phyloP scores from a whole-genome alignment of 345 rosid species.

The Microcos paniculata region DNA sequence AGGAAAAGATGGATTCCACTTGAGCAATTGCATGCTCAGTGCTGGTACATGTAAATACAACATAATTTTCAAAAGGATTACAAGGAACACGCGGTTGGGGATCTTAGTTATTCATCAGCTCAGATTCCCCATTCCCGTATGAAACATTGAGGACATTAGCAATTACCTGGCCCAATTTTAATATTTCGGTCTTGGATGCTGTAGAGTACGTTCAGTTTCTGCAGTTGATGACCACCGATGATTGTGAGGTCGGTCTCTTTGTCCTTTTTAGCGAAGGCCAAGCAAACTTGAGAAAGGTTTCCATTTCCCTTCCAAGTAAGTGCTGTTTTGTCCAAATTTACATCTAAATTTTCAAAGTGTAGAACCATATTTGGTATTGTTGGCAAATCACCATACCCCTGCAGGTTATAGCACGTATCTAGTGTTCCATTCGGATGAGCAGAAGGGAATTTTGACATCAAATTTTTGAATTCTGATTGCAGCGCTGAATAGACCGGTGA shows the following conservation, averaged over 20 bases:
- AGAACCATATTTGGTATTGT: slow-evolving; percentile 21
- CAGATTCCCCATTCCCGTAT: neutral
- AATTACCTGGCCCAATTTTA: slow-evolving; percentile 21
- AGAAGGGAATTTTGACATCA: slow-evolving; percentile 13
- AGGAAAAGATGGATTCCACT: neutral
- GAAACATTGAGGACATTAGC: neutral
- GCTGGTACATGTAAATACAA: neutral
- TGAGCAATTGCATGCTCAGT: neutral
- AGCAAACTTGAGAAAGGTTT: slow-evolving; percentile 24
- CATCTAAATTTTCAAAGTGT: slow-evolving; percentile 26
- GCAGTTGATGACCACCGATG: slow-evolving; percentile 30
- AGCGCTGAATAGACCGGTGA: slow-evolving; percentile 13
- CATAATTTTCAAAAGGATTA: neutral
- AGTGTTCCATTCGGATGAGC: neutral
- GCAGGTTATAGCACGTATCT: slow-evolving; percentile 31
- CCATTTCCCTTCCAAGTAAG: slow-evolving; percentile 12
- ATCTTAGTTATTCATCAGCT: neutral
- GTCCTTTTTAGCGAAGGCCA: slow-evolving; percentile 23
- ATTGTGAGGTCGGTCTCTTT: slow-evolving; percentile 6
- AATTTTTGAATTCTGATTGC: slow-evolving; percentile 13
- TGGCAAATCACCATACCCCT: neutral
- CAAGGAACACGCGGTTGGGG: neutral
- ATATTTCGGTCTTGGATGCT: neutral
- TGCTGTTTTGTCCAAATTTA: slow-evolving; percentile 19
- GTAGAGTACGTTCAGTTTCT: slow-evolving; percentile 11